Conservation (phyloP, 1,284 basidiomycete genomes). For the Leccinum griseonigrum region DNA sequence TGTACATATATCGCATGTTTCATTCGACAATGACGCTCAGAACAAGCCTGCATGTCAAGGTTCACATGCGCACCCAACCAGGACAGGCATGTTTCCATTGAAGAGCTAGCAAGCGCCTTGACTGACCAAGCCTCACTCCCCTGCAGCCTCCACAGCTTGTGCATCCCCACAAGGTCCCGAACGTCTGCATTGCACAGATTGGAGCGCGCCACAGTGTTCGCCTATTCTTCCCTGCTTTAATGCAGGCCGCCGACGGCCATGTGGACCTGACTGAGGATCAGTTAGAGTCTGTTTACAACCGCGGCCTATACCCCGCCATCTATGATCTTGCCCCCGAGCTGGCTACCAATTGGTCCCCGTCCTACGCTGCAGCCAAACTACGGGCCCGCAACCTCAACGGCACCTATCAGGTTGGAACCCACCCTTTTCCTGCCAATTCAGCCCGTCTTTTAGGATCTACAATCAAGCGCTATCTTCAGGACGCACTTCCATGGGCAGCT, state of each 20-base stretch:
- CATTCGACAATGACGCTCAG: background rate
- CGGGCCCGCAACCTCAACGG: slow-evolving; percentile 5
- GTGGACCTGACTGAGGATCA: background rate
- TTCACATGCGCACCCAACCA: background rate
- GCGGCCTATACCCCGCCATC: slow-evolving; percentile 5
- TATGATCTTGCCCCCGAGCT: slow-evolving; percentile 4
- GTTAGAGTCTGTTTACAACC: background rate
- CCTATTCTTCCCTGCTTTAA: slow-evolving; percentile 9
- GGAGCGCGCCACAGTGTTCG: slow-evolving; percentile 1
- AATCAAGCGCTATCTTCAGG: background rate
- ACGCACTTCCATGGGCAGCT: background rate
- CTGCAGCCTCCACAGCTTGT: slow-evolving; percentile 3
- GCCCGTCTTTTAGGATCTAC: background rate
- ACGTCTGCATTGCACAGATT: slow-evolving; percentile 9
- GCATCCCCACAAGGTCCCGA: slow-evolving; percentile 7
- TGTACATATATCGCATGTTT: slow-evolving; percentile 6
- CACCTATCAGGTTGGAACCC: slow-evolving; percentile 5
- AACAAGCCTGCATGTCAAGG: slow-evolving; percentile 3
- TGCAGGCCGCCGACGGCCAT: background rate
- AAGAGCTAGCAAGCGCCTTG: no score
- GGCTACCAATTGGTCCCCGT: slow-evolving; percentile 9
- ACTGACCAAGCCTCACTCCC: background rate
- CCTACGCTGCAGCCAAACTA: slow-evolving; percentile 4
- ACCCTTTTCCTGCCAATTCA: slow-evolving; percentile 4
- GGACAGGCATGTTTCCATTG: background rate